Base-by-base conservation (phyloP, 176 grass and related monocot species). In the Raddia distichophylla region DNA sequence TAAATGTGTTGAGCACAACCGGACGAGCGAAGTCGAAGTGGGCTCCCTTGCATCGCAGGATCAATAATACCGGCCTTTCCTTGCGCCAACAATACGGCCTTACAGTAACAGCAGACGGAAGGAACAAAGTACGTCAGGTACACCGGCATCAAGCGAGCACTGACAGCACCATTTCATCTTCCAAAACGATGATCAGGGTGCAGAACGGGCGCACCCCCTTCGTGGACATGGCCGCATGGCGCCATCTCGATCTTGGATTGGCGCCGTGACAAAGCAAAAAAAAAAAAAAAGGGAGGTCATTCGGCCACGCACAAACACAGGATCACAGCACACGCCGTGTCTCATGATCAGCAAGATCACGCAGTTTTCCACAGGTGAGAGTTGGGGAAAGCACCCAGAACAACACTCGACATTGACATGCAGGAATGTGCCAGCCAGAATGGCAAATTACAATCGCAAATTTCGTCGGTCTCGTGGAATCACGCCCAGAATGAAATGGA, bases 21-120 rank as follows among this genome's bases (percentile, higher is more conserved):
- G 54, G 53, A 64, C 62, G 27, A 63, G 13, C 3, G 22, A 42
- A 27, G 27, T 27, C 27, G 27, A 27, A 27, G 27, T 27, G 27
- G 27, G 27, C 27, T 27, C 27, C 0, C 27, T 27, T 51, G 27
- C 63, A n/a, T n/a, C n/a, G n/a, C 22, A 45, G 14, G 37, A 27
- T 9, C 52, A 72, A 72, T 74, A 74, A 63, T n/a, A 43, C 15
- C 45, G 1, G n/a, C 32, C 55, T 60, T 16, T 34, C 76, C 43
- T 55, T 51, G 27, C 63, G 60, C 16, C 82, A 61, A 70, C 51
- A 64, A 77, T 54, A 53, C 3, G 71, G 35, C 14, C 40, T 20
- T 84, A 48, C 63, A 84, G 62, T 48, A 73, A n/a, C 11, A 57
- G 10, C 62, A 76, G 63, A 50, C 64, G 77, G 48, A 85, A 70